Base-by-base conservation (phyloP, 2,329 filamentous ascomycete genomes). In the Cryphonectria naterciae region DNA sequence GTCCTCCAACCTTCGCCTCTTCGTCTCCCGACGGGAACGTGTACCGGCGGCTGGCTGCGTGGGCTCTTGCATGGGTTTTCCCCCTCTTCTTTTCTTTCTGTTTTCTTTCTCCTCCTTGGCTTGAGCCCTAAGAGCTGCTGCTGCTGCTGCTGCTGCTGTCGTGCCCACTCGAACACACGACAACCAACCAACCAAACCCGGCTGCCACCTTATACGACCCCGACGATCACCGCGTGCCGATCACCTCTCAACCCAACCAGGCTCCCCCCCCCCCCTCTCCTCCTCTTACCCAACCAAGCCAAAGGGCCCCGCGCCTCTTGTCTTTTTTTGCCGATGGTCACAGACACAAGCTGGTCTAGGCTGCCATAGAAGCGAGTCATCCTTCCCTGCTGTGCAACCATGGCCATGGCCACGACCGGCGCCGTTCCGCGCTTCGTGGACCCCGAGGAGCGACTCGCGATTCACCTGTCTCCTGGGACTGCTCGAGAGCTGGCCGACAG, bases 311-410 rank as follows among this genome's bases (percentile, higher is more conserved):
- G 35, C 67, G 63, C 65, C 67, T 58, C 37, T 43, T 49, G n/a
- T 49, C 6, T 49, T n/a, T 49, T n/a, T 49, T 63, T 69, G 69
- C 71, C 69, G 66, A 73, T 73, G 71, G 69, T 73, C 67, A 71
- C 70, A 68, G n/a, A 73, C 62, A 68, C 66, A 71, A 69, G 68
- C 65, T 67, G 69, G 66, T 73, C 68, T 73, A 68, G 71, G 69
- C 71, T 73, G 71, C 66, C 71, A 67, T 69, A 70, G 71, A 73
- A 73, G 71, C 71, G 71, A 73, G 71, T 63, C 58, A 62, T 67
- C 66, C 61, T 68, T 67, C 41, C 69, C 66, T 73, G 71, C 63
- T 68, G 66, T 73, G 68, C 62, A 73, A 49, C 46, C 22, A 49
- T 49, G 46, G 46, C 66, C 71, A 71, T 73, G 71, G 68, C 69